Conservation (phyloP, 2,329 filamentous ascomycete genomes). For the Botrytis elliptica region DNA sequence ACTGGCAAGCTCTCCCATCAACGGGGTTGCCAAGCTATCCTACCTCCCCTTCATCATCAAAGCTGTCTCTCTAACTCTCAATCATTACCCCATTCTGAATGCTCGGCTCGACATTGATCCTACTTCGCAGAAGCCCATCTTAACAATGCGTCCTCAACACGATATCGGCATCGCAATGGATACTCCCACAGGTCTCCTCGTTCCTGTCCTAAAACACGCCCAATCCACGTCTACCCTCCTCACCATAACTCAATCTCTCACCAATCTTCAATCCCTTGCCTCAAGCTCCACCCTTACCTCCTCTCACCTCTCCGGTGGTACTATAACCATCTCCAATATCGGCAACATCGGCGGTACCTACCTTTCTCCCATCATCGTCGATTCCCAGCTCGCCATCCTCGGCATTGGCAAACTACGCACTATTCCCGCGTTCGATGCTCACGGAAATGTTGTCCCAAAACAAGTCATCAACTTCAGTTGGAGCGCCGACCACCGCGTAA, state of each 20-base stretch:
- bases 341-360: conserved; percentile 93
- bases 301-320: conserved; percentile 78
- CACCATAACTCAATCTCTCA: conserved; percentile 74
- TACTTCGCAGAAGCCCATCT: conserved; percentile 61
- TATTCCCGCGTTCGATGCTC: conserved; percentile 72
- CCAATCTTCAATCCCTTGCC: conserved; percentile 70
- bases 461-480: conserved; percentile 91
- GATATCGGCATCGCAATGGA: conserved; percentile 97
- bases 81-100: conserved; percentile 83
- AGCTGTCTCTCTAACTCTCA: conserved; percentile 81
- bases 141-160: conserved; percentile 79
- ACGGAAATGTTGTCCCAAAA: conserved; percentile 61
- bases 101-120: conserved; percentile 68
- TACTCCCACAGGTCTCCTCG: conserved; percentile 81
- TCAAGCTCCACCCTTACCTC: conserved; percentile 70
- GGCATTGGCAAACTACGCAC: conserved; percentile 79
- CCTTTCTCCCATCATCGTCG: conserved; percentile 85
- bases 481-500: conserved; percentile 91
- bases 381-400: conserved; percentile 86
- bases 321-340: conserved; percentile 95
- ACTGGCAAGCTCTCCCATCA: conserved; percentile 43
- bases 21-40: conserved; percentile 66
- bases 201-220: conserved; percentile 88
- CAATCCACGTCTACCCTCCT: conserved; percentile 67
- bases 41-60: conserved; percentile 96